Conservation (phyloP, 2,329 filamentous ascomycete species). For the Claviceps africana region DNA sequence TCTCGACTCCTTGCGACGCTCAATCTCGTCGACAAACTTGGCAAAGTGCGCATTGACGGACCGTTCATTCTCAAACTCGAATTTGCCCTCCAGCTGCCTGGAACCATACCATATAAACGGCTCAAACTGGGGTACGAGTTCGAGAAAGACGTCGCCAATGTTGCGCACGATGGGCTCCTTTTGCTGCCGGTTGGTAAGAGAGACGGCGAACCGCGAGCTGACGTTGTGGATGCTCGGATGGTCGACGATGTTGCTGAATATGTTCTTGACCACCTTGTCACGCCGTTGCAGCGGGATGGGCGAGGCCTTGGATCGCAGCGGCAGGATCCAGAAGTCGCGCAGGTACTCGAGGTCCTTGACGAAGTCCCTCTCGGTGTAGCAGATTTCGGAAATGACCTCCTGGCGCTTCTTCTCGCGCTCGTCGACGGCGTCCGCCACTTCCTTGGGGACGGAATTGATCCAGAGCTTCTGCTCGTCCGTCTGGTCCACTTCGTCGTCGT, state of each 20-base stretch:
- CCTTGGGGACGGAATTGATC: constrained; percentile 97
- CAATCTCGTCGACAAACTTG: constrained; percentile 91
- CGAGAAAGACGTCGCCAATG: constrained; percentile 85
- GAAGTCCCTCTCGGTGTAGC: constrained; percentile 97
- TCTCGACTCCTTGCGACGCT: constrained; percentile 86
- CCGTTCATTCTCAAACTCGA: constrained; percentile 94
- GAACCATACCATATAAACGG: constrained; percentile 95
- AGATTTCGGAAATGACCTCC: constrained; percentile 94
- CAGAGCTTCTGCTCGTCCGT: constrained; percentile 95
- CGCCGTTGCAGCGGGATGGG: constrained; percentile 79
- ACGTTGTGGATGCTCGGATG: constrained; percentile 68
- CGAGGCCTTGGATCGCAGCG: constrained; percentile 65
- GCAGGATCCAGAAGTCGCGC: constrained; percentile 96
- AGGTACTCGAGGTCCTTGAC: constrained; percentile 98
- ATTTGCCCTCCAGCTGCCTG: constrained; percentile 91
- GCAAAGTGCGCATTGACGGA: constrained; percentile 71
- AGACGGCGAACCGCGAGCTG: constrained; percentile 75
- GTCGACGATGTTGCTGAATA: constrained; percentile 93
- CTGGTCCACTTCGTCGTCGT: constrained; percentile 72
- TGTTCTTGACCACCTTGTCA: constrained; percentile 82
- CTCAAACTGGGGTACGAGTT: constrained; percentile 82
- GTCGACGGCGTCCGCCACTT: constrained; percentile 76
- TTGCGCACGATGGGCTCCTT: constrained; percentile 78
- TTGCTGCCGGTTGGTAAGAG: constrained; percentile 82
- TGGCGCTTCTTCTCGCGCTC: constrained; percentile 95